phyloP scores from a whole-genome alignment of 768 basidiomycete species.

The Boletellus ananas region DNA sequence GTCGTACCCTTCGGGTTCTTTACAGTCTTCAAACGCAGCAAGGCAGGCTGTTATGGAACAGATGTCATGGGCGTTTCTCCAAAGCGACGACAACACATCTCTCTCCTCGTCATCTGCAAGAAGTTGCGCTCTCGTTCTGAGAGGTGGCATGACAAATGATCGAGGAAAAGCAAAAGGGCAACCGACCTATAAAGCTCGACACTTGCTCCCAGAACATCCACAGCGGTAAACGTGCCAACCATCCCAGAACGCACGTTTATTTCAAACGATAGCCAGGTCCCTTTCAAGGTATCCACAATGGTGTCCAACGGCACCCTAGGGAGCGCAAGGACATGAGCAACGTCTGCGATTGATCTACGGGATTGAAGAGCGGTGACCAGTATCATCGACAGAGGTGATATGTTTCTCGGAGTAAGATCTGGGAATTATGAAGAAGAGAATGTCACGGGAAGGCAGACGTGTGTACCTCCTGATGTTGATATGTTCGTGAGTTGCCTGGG shows the following conservation, averaged over 20 bases:
- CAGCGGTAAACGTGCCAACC: constrained; percentile 36
- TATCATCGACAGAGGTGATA: constrained; percentile 18
- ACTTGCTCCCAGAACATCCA: constrained; percentile 50
- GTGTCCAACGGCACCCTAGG: constrained; percentile 39
- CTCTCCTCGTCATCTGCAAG: constrained; percentile 34
- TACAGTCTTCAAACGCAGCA: constrained; percentile 64
- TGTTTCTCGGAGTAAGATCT: constrained; percentile 27
- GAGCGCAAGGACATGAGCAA: constrained; percentile 52
- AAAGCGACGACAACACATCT: constrained; percentile 43
- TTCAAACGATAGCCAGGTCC: constrained; percentile 46
- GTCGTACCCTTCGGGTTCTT: constrained; percentile 58
- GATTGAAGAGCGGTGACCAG: constrained; percentile 45
- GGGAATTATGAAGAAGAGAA: constrained; percentile 20
- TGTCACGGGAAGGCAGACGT: not conserved
- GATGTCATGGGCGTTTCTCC: constrained; percentile 62
- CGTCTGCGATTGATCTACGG: constrained; percentile 52
- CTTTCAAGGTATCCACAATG: constrained; percentile 46
- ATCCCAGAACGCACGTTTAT: constrained; percentile 36
- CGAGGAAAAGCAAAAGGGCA: not conserved
- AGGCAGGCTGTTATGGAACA: constrained; percentile 59
- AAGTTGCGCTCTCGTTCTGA: constrained; percentile 33
- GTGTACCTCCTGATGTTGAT: constrained; percentile 17
- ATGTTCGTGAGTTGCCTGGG: constrained; percentile 33
- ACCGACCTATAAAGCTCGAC: constrained; percentile 36
- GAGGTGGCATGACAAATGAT: constrained; percentile 4